Evolutionary conservation across 345 rosid species (phyloP), one percentile per base, ranked within the genome.

Genomic region (Geranium rotundifolium): DNA sequence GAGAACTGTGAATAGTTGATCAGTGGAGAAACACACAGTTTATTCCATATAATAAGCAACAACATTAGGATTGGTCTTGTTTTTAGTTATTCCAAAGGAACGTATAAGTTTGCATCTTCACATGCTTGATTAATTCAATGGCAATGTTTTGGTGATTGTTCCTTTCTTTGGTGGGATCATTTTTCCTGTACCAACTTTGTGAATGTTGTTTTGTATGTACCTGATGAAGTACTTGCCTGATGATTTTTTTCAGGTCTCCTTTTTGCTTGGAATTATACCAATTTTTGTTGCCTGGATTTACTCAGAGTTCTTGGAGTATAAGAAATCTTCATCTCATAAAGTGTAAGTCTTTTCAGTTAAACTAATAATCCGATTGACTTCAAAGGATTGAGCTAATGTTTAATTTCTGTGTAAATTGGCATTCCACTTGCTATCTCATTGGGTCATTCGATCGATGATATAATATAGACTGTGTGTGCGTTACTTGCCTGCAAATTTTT

Each of bases 231-330:
- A 56, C 13, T 62, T 63, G 15, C 29, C 4, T 14, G n/a, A 16
- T 57, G 55, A 37, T 58, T 17, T 57, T 20, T 63, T 71, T 63
- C 80, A 93, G 99, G 84, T 88, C 50, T 84, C 97, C 37, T 85
- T 86, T 76, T 73, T 86, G 60, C 70, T 90, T 0, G 99, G 96
- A 60, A 62, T 86, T 27, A 75, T 93, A 19, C 86, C 96, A 17
- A 72, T 88, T 30, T 59, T 90, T 52, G 70, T 63, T 1, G 90
- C 90, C 13, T 93, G 96, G 97, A 77, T 93, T 61, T 88, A 93
- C 70, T 65, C 97, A 0, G 99, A 93, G 78, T 80, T 79, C 72
- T 74, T 93, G 62, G 91, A 88, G 79, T 79, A 79, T 72, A 68
- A 63, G 61, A 93, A 80, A 64, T 81, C 72, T 2, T 72, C 75